Base-by-base conservation (phyloP, 495 filamentous ascomycete genomes). In the Xylaria venustula region DNA sequence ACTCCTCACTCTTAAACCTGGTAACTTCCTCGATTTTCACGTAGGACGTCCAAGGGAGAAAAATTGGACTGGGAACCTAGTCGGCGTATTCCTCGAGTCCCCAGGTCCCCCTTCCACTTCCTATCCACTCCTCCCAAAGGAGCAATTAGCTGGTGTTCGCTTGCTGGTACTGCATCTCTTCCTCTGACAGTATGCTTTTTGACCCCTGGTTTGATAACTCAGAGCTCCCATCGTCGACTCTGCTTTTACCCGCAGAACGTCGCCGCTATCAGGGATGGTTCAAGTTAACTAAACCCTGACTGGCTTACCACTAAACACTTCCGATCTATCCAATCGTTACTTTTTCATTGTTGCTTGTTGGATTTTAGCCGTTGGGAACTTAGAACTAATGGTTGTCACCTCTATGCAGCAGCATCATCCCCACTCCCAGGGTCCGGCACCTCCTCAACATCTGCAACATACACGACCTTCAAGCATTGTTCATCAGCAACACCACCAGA, bases 401-500 rank as follows among this genome's bases (percentile, higher is more conserved):
- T 78, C 73, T 73, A 80, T 81, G 76, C 83, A 85, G 76, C 83
- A 85, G 73, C 83, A 83, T 71, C 77, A 81, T 69, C 83, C 85
- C 67, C 83, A 85, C 65, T 74, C 79, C 61, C 83, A 82, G 74
- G 81, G 80, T 77, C 78, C 80, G 65, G 75, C 77, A 63, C 77
- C 77, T 66, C 75, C 80, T 49, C 84, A 84, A 69, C 79, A 83
- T 45, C 76, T 79, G 64, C 85, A 58, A n/a, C 56, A 87, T 66
- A 81, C 86, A 60, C 81, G 86, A 64, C 79, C 87, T 62, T 79
- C 84, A 60, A 87, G 79, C 74, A 79, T 90, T 69, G 79, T 85
- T 60, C 85, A 88, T 58, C 84, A 84, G 65, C 85, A 85, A 61
- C 86, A 87, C 64, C 87, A 86, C 62, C 81, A 77, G 66, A 79